Evolutionary conservation across 2,329 filamentous ascomycete species (phyloP), one percentile per base, ranked within the genome.

Genomic region (Incumbomyces delicatus): DNA sequence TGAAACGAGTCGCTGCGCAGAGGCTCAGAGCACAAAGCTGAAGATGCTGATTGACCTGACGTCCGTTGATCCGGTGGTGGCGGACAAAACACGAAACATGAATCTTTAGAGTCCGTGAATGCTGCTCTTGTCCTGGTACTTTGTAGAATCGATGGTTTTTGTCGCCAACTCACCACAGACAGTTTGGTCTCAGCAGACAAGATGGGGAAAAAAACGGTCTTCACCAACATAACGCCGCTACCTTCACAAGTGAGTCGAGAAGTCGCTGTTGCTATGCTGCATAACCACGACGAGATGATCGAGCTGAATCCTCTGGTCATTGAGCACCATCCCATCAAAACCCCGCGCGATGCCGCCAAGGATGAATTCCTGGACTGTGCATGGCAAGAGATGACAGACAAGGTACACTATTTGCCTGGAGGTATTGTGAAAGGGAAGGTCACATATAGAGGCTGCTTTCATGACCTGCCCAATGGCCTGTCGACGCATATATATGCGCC

Each of bases 401-500:
- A 77, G 58, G 81, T 94, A 57, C 73, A 77, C 44, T 88, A 87
- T 59, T 68, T 90, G 1, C 85, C 85, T 0, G 82, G 82, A 16
- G 77, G 76, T 10, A 57, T 81, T 3, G 71, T 76, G 36, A 75
- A 75, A 13, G 78, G 83, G 49, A 80, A 84, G 58, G 75, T 94
- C 48, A 79, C 74, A 27, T 94, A 94, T 69, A 85, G 83, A 35
- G 85, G 78, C 46, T 87, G 84, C 57, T 94, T 94, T 62, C 77
- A 87, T 64, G 78, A 94, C 59, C 70, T 87, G 16, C 70, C 79
- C 3, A 70, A 76, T 47, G 87, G 87, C 4, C 65, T 94, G 22
- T 81, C 88, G 66, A 94, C 87, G 12, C 87, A 94, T 61, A 81
- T 82, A 57, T 90, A 87, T 59, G 87, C 87, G 3, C 87, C 88